Evolutionary conservation across 176 grass and related monocot genomes (phyloP).

Genomic region (Urochloa ruziziensis): DNA sequence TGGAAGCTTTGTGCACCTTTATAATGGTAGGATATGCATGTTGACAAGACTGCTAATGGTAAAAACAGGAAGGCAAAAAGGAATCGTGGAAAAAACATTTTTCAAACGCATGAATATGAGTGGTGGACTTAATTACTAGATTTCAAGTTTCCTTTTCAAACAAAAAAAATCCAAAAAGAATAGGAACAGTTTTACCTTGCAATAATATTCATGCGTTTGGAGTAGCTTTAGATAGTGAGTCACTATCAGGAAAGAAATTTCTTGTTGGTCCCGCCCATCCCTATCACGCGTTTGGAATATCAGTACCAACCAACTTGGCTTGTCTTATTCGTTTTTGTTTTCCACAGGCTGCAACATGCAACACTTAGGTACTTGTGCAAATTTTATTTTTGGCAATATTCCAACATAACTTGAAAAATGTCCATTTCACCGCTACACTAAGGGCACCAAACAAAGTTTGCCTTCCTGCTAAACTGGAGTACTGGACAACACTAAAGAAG

Average conservation of each 20-base stretch:
- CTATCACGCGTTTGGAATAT: too few species aligned
- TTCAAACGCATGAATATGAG: conserved; percentile 2
- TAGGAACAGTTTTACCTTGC: neutral
- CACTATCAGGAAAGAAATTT: conserved; percentile 23
- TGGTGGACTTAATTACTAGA: neutral
- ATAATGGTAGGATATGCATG: conserved; percentile 9
- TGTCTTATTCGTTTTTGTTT: conserved; percentile 32
- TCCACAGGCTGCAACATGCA: conserved; percentile 9
- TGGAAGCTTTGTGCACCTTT: conserved; percentile 10
- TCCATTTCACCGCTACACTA: neutral
- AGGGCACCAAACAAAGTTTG: neutral
- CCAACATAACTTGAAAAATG: conserved; percentile 3
- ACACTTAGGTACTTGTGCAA: neutral
- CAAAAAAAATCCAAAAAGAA: neutral
- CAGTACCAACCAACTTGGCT: conserved; percentile 25
- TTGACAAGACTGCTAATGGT: neutral
- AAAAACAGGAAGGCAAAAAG: conserved; percentile 18
- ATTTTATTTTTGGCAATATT: conserved; percentile 14
- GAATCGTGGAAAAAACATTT: neutral
- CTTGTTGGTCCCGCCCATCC: neutral
- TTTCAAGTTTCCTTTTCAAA: neutral
- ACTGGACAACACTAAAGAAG: neutral
- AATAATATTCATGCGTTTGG: conserved; percentile 8
- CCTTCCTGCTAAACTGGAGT: neutral
- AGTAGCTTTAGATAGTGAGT: neutral